Conservation (phyloP, 2,329 filamentous ascomycete species). For the Xylaria sp. region DNA sequence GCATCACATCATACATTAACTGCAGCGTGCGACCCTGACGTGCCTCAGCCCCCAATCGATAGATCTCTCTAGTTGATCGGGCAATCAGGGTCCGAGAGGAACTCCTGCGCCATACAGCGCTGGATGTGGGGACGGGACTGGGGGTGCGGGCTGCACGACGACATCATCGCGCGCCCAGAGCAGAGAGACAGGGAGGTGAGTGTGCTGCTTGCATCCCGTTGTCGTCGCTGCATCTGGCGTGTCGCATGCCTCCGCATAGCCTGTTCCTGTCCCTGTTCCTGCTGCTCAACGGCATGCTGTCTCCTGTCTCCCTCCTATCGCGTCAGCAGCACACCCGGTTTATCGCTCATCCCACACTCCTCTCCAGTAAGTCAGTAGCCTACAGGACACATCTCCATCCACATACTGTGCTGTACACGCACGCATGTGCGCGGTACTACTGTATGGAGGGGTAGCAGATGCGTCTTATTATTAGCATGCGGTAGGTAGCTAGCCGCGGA, state of each 20-base stretch:
- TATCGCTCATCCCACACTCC: neutral
- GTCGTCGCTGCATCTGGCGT: neutral
- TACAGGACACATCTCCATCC: no score
- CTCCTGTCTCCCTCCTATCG: neutral
- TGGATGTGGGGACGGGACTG: neutral
- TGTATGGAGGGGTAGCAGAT: neutral
- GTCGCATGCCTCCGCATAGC: neutral
- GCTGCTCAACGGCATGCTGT: neutral
- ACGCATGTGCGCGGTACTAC: neutral
- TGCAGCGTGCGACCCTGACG: neutral
- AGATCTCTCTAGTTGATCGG: neutral
- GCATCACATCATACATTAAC: neutral
- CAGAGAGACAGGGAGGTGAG: no score
- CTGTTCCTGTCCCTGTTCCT: neutral
- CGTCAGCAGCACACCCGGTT: neutral
- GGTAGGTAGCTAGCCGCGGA: neutral
- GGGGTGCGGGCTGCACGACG: constrained; percentile 5
- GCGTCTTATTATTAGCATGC: neutral
- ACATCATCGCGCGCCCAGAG: constrained; percentile 17
- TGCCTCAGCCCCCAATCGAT: constrained; percentile 2
- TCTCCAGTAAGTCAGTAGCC: no score
- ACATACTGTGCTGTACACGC: neutral
- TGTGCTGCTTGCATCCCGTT: neutral
- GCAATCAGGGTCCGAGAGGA: constrained; percentile 1
- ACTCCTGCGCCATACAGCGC: neutral